Evolutionary conservation across 176 grass and related monocot species (phyloP).

Genomic region (Zizania latifolia): DNA sequence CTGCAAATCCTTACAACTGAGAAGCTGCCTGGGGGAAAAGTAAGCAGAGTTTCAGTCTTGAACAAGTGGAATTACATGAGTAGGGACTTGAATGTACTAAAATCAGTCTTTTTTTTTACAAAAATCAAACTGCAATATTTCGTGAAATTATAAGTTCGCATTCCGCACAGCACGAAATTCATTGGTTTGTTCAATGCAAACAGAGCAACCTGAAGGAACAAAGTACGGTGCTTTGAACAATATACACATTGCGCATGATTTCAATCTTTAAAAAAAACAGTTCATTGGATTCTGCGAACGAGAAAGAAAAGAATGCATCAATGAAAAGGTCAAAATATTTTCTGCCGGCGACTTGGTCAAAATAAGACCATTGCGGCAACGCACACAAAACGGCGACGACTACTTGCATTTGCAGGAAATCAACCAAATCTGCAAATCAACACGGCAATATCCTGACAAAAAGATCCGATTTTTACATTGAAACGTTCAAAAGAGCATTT

Average conservation of each 20-base stretch:
- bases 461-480: not conserved
- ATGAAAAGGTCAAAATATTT: constrained; percentile 13
- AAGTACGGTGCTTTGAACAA: not conserved
- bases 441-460: not conserved
- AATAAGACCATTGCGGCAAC: not conserved
- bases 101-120: not conserved
- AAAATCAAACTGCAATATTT: not conserved
- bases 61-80: not conserved
- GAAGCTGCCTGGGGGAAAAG: not conserved
- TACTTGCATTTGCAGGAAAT: not conserved
- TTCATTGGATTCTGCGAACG: not conserved
- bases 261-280: not conserved
- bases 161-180: not conserved
- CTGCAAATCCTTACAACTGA: not conserved
- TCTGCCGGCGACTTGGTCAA: not conserved
- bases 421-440: not conserved
- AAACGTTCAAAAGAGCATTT: not conserved
- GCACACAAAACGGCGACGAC: constrained; percentile 17
- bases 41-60: not conserved
- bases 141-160: not conserved
- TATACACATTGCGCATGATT: not conserved
- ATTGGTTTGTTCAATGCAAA: not conserved
- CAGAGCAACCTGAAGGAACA: not conserved
- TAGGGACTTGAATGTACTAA: not conserved
- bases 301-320: not conserved